Percentiles rank a stretch among this genome's conserved stretches.
phyloP scores from a whole-genome alignment of 192 early-diverging fungal genomes.

The Linderina pennispora region DNA sequence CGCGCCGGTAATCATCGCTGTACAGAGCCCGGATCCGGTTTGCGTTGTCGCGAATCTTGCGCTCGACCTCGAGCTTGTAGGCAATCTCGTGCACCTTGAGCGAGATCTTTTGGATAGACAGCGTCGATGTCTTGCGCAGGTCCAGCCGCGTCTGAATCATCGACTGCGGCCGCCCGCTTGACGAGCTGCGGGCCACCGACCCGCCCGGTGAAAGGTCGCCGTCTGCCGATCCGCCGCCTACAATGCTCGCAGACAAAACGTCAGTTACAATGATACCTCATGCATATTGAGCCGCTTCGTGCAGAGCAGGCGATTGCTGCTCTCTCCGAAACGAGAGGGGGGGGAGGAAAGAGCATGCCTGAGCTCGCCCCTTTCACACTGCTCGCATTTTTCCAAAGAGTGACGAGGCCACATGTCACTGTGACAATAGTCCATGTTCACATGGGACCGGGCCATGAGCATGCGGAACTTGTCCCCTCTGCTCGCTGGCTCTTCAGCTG shows the following conservation, averaged over 20 bases:
- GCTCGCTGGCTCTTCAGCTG: no score
- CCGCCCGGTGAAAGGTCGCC: slow-evolving; percentile 18
- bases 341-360: no score
- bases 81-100: slow-evolving; percentile 82
- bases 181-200: slow-evolving; percentile 2
- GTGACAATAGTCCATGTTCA: no score
- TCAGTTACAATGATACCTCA: no score
- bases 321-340: not conserved
- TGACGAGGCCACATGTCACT: no score
- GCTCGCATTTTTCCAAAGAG: no score
- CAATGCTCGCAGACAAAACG: slow-evolving; percentile 11
- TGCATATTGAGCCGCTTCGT: not conserved
- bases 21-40: slow-evolving; percentile 40
- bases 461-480: no score
- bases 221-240: slow-evolving; percentile 21
- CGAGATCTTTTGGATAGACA: slow-evolving; percentile 66
- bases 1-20: slow-evolving; percentile 41
- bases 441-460: no score
- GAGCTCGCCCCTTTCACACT: no score
- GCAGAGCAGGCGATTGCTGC: slow-evolving; percentile 2
- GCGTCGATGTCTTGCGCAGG: slow-evolving; percentile 58
- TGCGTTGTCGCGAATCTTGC: slow-evolving; percentile 69
- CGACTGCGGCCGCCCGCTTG: slow-evolving; percentile 20
- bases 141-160: slow-evolving; percentile 50
- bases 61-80: slow-evolving; percentile 91